Evolutionary conservation across 768 basidiomycete genomes (phyloP).

Genomic region (Mycena metata): DNA sequence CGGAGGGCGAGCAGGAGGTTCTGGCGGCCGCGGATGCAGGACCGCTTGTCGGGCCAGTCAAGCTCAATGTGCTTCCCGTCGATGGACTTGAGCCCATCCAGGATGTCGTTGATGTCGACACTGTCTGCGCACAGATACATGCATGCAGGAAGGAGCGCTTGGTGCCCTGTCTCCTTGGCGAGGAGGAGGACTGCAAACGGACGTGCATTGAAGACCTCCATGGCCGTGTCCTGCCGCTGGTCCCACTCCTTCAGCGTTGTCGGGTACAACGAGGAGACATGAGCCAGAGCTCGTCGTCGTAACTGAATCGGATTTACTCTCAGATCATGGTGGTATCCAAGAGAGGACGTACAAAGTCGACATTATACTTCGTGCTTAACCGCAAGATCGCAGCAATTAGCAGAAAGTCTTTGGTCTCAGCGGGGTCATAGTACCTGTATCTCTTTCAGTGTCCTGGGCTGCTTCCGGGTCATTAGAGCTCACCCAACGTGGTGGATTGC

Average conservation of each 20-base stretch:
- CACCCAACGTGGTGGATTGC: constrained; percentile 37
- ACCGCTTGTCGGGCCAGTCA: constrained; percentile 39
- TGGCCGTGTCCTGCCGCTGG: constrained; percentile 34
- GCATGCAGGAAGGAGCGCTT: constrained; percentile 37
- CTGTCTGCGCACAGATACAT: constrained; percentile 39
- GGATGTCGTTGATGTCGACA: constrained; percentile 37
- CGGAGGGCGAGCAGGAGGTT: constrained; percentile 39
- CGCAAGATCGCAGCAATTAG: constrained; percentile 37
- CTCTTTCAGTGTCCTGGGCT: constrained; percentile 12
- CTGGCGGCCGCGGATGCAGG: constrained; percentile 39
- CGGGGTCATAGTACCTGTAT: constrained; percentile 36
- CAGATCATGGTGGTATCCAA: no score
- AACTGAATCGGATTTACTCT: no score
- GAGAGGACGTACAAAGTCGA: constrained; percentile 29
- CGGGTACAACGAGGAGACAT: constrained; percentile 38
- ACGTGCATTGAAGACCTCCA: constrained; percentile 40
- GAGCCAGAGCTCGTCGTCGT: constrained; percentile 25
- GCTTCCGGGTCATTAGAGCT: background rate
- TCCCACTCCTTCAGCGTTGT: constrained; percentile 39
- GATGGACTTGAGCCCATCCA: constrained; percentile 36
- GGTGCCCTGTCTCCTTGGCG: constrained; percentile 38
- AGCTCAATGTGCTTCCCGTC: constrained; percentile 40
- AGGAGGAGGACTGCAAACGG: constrained; percentile 36
- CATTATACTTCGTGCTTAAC: constrained; percentile 39
- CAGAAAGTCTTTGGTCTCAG: constrained; percentile 34